Evolutionary conservation across 2,329 filamentous ascomycete genomes (phyloP).

Genomic region (Coniosporium uncinatum): DNA sequence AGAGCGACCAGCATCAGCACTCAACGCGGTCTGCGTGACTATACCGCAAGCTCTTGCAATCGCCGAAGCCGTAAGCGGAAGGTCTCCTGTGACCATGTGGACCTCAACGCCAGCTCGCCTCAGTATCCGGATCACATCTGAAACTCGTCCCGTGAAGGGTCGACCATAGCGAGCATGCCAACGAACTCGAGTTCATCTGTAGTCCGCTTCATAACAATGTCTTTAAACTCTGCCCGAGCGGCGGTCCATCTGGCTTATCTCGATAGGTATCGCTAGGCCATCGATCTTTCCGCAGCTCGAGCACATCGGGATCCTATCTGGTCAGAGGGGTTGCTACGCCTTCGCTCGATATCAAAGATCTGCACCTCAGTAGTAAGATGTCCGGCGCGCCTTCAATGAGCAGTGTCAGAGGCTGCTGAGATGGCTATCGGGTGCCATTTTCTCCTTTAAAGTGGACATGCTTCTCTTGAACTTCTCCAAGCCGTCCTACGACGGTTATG

Average conservation of each 20-base stretch:
- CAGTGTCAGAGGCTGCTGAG: conserved; percentile 32
- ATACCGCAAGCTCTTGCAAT: conserved; percentile 72
- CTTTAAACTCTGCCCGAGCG: conserved; percentile 57
- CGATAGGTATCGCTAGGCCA: conserved; percentile 66
- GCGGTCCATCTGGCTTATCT: conserved; percentile 67
- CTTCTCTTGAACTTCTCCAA: too few species aligned
- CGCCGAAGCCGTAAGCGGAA: conserved; percentile 66
- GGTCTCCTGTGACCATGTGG: conserved; percentile 80
- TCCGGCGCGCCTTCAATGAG: conserved; percentile 81
- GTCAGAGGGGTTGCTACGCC: conserved; percentile 49
- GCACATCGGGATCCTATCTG: conserved; percentile 30
- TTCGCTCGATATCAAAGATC: conserved; percentile 47
- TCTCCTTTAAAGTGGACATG: conserved; percentile 41
- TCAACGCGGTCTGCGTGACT: conserved; percentile 46
- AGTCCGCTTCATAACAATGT: conserved; percentile 49
- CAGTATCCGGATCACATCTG: conserved; percentile 53
- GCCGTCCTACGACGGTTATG: conserved; percentile 69
- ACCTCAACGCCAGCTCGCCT: conserved; percentile 68
- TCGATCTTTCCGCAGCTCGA: conserved; percentile 57
- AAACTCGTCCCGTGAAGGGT: conserved; percentile 54
- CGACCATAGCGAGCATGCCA: conserved; percentile 52
- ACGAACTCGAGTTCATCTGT: conserved; percentile 43
- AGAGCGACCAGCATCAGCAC: background rate
- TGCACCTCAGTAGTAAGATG: conserved; percentile 60
- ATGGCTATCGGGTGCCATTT: conserved; percentile 19